phyloP scores from a whole-genome alignment of 164 flowering plant species.

The Vitis rupestris region DNA sequence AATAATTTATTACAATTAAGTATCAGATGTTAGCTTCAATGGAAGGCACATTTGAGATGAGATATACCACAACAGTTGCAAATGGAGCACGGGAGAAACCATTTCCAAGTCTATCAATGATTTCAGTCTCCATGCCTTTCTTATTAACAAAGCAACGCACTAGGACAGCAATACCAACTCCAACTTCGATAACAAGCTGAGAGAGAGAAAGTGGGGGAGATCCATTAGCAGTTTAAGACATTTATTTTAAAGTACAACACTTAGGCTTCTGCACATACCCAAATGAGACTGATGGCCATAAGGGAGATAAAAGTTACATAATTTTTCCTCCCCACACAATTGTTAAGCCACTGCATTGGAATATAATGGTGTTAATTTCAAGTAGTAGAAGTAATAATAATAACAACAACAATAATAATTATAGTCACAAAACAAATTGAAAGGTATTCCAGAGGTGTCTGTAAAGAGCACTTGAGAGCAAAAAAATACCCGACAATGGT shows the following conservation, averaged over 20 bases:
- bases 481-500: conserved; percentile 85
- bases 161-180: conserved; percentile 86
- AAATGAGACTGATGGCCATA: conserved; percentile 84
- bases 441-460: neutral
- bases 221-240: conserved; percentile 5
- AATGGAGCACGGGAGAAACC: conserved; percentile 93
- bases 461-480: neutral
- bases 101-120: conserved; percentile 85
- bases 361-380: conserved; percentile 6
- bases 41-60: neutral
- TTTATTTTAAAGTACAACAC: neutral
- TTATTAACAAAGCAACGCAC: conserved; percentile 85
- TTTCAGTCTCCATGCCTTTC: conserved; percentile 68
- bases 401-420: neutral
- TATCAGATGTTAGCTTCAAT: conserved; percentile 1
- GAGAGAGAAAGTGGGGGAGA: conserved; percentile 8
- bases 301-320: conserved; percentile 80
- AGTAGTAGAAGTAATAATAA: neutral
- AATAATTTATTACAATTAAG: neutral
- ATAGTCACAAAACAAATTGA: conserved; percentile 1
- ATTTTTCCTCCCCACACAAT: conserved; percentile 93
- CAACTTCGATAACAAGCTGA: conserved; percentile 84
- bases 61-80: conserved; percentile 87
- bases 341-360: conserved; percentile 88
- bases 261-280: conserved; percentile 57